Evolutionary conservation across 345 rosid species (phyloP).

Genomic region (Arabidopsis thaliana): DNA sequence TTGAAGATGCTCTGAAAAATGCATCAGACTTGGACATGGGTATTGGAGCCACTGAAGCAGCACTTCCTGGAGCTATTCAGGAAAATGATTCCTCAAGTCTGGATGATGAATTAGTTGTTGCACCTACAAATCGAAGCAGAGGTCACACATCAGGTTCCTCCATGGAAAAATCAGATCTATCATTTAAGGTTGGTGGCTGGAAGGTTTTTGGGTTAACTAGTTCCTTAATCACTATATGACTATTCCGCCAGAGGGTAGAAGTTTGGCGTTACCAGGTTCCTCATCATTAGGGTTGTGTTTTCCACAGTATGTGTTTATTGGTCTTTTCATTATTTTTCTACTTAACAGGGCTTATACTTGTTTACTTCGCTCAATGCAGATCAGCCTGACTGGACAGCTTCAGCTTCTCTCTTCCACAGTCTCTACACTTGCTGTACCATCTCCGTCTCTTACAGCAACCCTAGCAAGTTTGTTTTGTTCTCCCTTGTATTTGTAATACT

Average conservation of each 20-base stretch:
- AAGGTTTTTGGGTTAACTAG: conserved; percentile 27
- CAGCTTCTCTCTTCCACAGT: conserved; percentile 96
- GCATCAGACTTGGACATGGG: conserved; percentile 39
- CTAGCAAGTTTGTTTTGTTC: conserved; percentile 78
- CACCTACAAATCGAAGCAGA: conserved; percentile 49
- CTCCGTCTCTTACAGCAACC: conserved; percentile 93
- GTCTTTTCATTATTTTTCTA: conserved; percentile 21
- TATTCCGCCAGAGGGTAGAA: conserved; percentile 30
- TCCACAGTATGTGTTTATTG: conserved; percentile 19
- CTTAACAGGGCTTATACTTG: conserved; percentile 29
- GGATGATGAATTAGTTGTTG: conserved; percentile 45
- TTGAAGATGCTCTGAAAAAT: conserved; percentile 55
- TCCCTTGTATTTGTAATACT: conserved; percentile 22
- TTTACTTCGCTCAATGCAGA: conserved; percentile 58
- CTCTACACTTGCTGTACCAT: conserved; percentile 92
- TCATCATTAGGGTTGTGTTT: conserved; percentile 33
- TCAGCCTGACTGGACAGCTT: conserved; percentile 80
- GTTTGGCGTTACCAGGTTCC: conserved; percentile 30
- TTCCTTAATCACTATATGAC: conserved; percentile 21
- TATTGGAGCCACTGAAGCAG: conserved; percentile 44
- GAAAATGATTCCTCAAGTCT: conserved; percentile 42
- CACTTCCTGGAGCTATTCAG: conserved; percentile 38
- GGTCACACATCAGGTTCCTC: conserved; percentile 46
- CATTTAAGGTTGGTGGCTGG: conserved; percentile 68
- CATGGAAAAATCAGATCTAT: conserved; percentile 48